These are phyloP conservation scores for Amaranthus cruentus DNA, from an alignment of 148 eudicot genomes.

Conservation along the genomic window DNA sequence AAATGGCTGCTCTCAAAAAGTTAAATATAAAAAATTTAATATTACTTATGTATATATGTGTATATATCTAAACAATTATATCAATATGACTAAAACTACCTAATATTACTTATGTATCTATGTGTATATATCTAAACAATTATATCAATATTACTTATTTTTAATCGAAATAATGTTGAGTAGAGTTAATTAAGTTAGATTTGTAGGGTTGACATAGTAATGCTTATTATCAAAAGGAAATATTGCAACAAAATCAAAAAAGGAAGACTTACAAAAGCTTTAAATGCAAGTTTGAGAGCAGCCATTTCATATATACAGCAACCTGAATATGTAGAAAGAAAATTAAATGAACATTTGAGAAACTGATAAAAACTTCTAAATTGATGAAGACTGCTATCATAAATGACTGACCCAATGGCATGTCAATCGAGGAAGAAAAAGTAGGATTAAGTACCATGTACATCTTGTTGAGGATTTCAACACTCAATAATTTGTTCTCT, in stretches of 20 bases:
- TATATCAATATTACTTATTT: slow-evolving; percentile 17
- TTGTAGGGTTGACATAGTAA: slow-evolving; percentile 27
- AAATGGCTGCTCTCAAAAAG: slow-evolving; percentile 56
- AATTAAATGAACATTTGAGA: slow-evolving; percentile 1
- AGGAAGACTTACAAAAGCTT: slow-evolving; percentile 84
- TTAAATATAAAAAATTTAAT: slow-evolving; percentile 3
- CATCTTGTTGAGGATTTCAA: background rate
- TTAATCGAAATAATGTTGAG: slow-evolving; percentile 20
- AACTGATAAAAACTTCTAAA: slow-evolving; percentile 12
- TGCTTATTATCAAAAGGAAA: too few species aligned
- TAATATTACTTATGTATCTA: too few species aligned
- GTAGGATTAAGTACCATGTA: background rate
- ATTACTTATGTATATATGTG: too few species aligned
- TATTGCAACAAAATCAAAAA: background rate
- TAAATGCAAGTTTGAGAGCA: slow-evolving; percentile 84
- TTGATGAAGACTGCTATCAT: slow-evolving; percentile 15
- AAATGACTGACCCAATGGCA: slow-evolving; percentile 56
- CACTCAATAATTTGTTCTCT: background rate
- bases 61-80: too few species aligned
- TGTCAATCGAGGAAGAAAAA: background rate
- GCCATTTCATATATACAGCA: slow-evolving; percentile 97
- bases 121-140: too few species aligned
- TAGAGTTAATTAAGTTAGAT: slow-evolving; percentile 71
- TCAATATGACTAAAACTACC: too few species aligned
- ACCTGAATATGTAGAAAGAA: slow-evolving; percentile 44